Conservation (phyloP, 306 rosid genomes). For the barrel medic (Medicago truncatula) region MtrunA17r5.0-ANR NC_053047.1:24501-25000, state of each 20-base stretch:
- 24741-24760: slow-evolving; percentile 12
- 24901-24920: slow-evolving; percentile 21
- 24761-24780: slow-evolving; percentile 38
- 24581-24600: slow-evolving; percentile 11
- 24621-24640: not conserved
- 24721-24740: slow-evolving; percentile 36
- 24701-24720: slow-evolving; percentile 27
- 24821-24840: slow-evolving; percentile 93
- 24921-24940: slow-evolving; percentile 27
- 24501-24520: slow-evolving; percentile 7
- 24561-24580: slow-evolving; percentile 1
- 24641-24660: not conserved
- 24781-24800: slow-evolving; percentile 89
- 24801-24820: slow-evolving; percentile 95
- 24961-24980: not conserved
- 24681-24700: slow-evolving; percentile 31
- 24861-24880: slow-evolving; percentile 95
- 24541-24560: slow-evolving; percentile 8
- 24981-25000: not conserved
- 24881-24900: slow-evolving; percentile 84
- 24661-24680: slow-evolving; percentile 9
- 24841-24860: slow-evolving; percentile 93
- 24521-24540: not conserved
- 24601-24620: slow-evolving; percentile 11
- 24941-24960: slow-evolving; percentile 28